Evolutionary conservation across 371 early-diverging fungal genomes (phyloP), one percentile per base, ranked within the genome.

Genomic region (Mortierella sp.): DNA sequence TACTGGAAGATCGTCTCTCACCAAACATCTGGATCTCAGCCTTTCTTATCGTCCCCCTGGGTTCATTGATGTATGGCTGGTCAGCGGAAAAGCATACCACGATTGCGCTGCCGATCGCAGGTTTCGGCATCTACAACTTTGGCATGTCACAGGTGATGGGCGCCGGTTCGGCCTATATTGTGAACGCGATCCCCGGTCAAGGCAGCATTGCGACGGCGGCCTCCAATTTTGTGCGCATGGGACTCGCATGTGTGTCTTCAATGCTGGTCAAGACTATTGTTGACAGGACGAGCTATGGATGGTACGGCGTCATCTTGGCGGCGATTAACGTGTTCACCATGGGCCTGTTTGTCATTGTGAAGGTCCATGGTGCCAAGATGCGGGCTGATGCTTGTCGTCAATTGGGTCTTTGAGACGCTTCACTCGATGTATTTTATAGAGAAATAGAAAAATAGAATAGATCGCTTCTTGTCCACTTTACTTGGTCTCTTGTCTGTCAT

Each of bases 201-300:
- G 88, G 88, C 8, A 85, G 87, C 12, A 83, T 83, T 50, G 87
- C 84, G 12, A 86, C 85, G 4, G 86, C 88, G 0, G 88, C 86
- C 12, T 84, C 82, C 31, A 87, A 87, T 55, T 74, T 88, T 43
- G 73, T 84, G 18, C 70, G 86, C 19, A 86, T 86, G 87, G 73
- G 83, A 12, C 59, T 85, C 79, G 82, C 87, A 2, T 86, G 84
- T 71, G 80, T 83, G 13, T 81, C 83, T 26, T 84, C 86, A 53
- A 61, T 86, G 60, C 79, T 83, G 14, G 72, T 58, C 9, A 57
- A 72, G 56, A 69, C 58, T 21, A 64, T 71, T 26, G 61, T 59
- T 1, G 61, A 61, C 42, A n/a, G 51, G 16, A 49, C 65, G 30
- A 66, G 76, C 3, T 76, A 76, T 38, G 76, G 76, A 12, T 64